phyloP scores from a whole-genome alignment of 257 asterid genomes.

The Knoxia roxburghii region DNA sequence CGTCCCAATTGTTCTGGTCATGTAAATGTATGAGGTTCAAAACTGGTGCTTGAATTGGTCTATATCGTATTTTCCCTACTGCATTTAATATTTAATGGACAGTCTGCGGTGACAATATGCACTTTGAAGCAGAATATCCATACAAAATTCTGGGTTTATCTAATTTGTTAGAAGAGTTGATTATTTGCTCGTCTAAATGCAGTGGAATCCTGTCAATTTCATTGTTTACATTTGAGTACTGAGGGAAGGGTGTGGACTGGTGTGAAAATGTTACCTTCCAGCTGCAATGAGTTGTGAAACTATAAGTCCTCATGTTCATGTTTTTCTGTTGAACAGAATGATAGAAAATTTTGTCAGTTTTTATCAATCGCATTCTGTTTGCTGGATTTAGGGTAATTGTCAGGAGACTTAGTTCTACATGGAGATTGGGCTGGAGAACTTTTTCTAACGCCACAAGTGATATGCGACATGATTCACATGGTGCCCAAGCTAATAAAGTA shows the following conservation, averaged over 20 bases:
- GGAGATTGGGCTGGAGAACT: constrained; percentile 41
- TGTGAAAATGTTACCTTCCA: not conserved
- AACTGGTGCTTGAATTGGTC: not conserved
- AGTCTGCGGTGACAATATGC: not conserved
- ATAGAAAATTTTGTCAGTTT: not conserved
- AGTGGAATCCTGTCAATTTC: not conserved
- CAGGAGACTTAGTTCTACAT: constrained; percentile 31
- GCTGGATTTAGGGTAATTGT: constrained; percentile 36
- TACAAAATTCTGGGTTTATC: not conserved
- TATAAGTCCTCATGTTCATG: not conserved
- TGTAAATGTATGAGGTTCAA: not conserved
- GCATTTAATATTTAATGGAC: not conserved
- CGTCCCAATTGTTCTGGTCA: not conserved
- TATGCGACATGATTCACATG: constrained; percentile 29
- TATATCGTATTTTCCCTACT: not conserved
- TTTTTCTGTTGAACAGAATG: not conserved
- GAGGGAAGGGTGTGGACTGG: not conserved
- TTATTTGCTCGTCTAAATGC: not conserved
- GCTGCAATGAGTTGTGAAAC: not conserved
- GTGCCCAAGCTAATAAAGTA: constrained; percentile 33
- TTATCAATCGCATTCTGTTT: constrained; percentile 7
- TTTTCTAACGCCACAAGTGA: constrained; percentile 42
- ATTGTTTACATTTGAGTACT: constrained; percentile 4
- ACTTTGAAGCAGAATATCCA: not conserved
- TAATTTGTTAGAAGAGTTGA: not conserved